Conservation (phyloP, 495 filamentous ascomycete genomes). For the Aspergillus asperescens region DNA sequence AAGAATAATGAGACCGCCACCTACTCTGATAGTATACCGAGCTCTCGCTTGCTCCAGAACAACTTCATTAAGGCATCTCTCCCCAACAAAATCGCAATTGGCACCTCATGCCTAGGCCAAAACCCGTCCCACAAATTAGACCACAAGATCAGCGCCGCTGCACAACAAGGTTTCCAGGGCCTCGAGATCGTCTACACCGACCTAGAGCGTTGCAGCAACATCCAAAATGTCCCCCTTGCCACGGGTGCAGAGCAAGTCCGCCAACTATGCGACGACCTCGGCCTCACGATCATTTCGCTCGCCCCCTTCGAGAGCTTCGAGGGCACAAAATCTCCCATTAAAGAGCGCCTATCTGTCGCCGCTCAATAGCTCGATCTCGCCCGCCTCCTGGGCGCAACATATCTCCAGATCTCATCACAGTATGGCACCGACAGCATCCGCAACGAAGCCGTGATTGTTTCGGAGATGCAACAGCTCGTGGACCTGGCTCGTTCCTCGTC, state of each 20-base stretch:
- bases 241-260: constrained; percentile 52
- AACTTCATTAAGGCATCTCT: constrained; percentile 16
- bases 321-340: constrained; percentile 44
- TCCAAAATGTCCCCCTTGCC: constrained; percentile 37
- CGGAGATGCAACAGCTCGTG: constrained; percentile 56
- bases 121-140: constrained; percentile 54
- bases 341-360: constrained; percentile 57
- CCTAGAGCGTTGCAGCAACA: constrained; percentile 47
- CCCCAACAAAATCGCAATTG: constrained; percentile 45
- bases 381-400: constrained; percentile 51
- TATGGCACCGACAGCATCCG: constrained; percentile 51
- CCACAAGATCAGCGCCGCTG: constrained; percentile 57
- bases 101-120: constrained; percentile 63
- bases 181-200: constrained; percentile 73
- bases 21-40: not conserved
- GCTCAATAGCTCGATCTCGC: constrained; percentile 61
- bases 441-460: constrained; percentile 51
- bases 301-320: constrained; percentile 76
- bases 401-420: constrained; percentile 62
- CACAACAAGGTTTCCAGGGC: constrained; percentile 54
- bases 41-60: not conserved
- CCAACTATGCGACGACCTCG: constrained; percentile 44
- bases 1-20: not conserved
- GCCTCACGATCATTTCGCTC: constrained; percentile 55
- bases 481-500: constrained; percentile 48